A percentile compares a stretch with the other conserved stretches of the same genome.
These are phyloP conservation scores for Podaxis sp. DNA, from an alignment of 768 basidiomycete genomes.

Conservation along the genomic window DNA sequence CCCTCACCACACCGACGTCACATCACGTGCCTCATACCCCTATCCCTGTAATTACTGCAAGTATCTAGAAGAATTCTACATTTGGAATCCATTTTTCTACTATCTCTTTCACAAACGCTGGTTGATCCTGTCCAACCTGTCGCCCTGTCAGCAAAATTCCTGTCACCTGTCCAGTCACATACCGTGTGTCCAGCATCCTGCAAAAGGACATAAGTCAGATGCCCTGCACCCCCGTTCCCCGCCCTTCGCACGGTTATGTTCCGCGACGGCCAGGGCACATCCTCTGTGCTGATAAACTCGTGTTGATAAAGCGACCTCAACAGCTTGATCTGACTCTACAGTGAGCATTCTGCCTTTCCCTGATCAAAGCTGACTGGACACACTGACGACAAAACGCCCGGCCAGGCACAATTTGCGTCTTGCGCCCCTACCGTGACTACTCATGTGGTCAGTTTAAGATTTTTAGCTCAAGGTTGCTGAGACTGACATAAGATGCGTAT, in stretches of 20 bases:
- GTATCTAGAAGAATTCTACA: constrained; percentile 8
- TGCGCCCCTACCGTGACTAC: constrained; percentile 30
- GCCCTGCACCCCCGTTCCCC: constrained; percentile 32
- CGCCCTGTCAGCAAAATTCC: neutral
- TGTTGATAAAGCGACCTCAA: constrained; percentile 26
- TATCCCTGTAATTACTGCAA: neutral
- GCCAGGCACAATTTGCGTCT: constrained; percentile 31
- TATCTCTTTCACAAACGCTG: constrained; percentile 20
- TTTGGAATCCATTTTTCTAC: constrained; percentile 22
- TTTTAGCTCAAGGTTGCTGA: neutral
- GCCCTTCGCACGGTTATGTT: constrained; percentile 26
- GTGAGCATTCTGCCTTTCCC: neutral
- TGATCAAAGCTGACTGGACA: neutral
- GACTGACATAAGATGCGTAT: constrained; percentile 29
- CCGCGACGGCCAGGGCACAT: constrained; percentile 27
- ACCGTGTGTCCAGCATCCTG: constrained; percentile 34
- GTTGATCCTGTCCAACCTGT: constrained; percentile 23
- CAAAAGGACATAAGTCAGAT: constrained; percentile 32
- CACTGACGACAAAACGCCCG: constrained; percentile 27
- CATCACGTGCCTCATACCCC: constrained; percentile 5
- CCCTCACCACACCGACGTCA: constrained; percentile 7
- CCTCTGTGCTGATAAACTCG: constrained; percentile 24
- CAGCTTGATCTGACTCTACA: constrained; percentile 22
- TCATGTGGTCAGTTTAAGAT: neutral
- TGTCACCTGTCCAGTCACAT: constrained; percentile 7